These are phyloP conservation scores for Dendrobium catenatum DNA, from an alignment of 106 monocot genomes.

Conservation along the genomic window DNA sequence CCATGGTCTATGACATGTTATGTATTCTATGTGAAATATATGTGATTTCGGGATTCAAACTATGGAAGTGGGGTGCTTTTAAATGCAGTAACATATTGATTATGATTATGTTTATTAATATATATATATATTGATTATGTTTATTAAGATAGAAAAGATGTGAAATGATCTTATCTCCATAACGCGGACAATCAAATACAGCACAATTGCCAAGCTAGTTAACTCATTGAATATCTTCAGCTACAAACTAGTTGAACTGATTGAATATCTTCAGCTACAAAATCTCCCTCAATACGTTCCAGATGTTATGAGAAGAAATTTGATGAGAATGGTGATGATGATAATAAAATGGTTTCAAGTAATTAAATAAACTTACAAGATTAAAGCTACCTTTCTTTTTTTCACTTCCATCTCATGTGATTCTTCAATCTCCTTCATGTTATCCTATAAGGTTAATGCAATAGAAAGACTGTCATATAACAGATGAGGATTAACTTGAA, in stretches of 20 bases:
- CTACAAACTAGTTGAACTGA: neutral
- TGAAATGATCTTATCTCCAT: neutral
- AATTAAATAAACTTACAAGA: neutral
- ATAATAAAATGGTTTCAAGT: neutral
- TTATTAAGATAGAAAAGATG: neutral
- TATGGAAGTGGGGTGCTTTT: too few relatives aligned
- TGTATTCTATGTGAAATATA: too few relatives aligned
- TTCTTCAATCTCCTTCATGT: neutral
- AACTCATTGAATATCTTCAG: neutral
- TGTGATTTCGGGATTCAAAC: too few relatives aligned
- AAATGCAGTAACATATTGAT: too few relatives aligned
- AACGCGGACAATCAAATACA: neutral
- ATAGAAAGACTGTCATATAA: neutral
- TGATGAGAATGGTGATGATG: neutral
- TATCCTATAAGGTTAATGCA: slow-evolving; percentile 1
- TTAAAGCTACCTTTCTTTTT: neutral
- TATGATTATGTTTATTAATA: neutral
- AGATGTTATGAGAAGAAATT: neutral
- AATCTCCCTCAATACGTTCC: neutral
- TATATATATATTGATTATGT: neutral
- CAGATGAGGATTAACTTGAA: neutral
- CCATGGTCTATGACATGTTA: too few relatives aligned
- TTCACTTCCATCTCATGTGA: neutral
- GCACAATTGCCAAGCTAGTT: neutral
- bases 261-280: neutral